These are phyloP conservation scores for Fusarium sp. DNA, from an alignment of 2,329 filamentous ascomycete genomes.

Conservation along the genomic window DNA sequence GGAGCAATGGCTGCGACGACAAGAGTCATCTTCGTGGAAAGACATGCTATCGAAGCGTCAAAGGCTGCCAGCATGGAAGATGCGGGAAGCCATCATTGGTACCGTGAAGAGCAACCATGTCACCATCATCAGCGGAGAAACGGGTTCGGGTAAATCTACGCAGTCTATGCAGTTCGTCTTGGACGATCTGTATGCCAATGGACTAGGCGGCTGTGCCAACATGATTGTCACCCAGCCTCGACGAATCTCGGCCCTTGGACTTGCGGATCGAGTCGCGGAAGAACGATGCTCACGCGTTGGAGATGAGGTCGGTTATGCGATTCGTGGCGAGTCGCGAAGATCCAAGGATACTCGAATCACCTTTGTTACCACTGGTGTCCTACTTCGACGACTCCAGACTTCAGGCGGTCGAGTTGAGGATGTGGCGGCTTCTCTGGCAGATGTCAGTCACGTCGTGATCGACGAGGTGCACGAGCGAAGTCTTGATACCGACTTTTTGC, in stretches of 20 bases:
- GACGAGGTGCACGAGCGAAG: slow-evolving; percentile 98
- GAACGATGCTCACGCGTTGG: slow-evolving; percentile 88
- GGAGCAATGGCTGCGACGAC: slow-evolving; percentile 77
- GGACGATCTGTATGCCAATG: slow-evolving; percentile 84
- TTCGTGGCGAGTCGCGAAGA: slow-evolving; percentile 90
- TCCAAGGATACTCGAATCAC: slow-evolving; percentile 88
- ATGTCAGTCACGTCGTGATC: slow-evolving; percentile 94
- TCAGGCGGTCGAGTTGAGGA: slow-evolving; percentile 84
- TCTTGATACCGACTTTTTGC: slow-evolving; percentile 96
- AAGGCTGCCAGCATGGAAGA: slow-evolving; percentile 87
- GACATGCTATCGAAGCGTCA: slow-evolving; percentile 81
- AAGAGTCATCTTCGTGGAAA: slow-evolving; percentile 73
- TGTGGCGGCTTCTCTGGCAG: slow-evolving; percentile 82
- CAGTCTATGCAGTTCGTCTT: slow-evolving; percentile 97
- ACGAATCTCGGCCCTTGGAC: slow-evolving; percentile 90
- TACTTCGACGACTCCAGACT: slow-evolving; percentile 91
- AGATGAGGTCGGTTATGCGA: slow-evolving; percentile 91
- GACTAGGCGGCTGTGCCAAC: slow-evolving; percentile 81
- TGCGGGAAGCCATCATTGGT: slow-evolving; percentile 79
- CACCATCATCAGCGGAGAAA: slow-evolving; percentile 96
- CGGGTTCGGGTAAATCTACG: slow-evolving; percentile 95
- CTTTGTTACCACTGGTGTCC: slow-evolving; percentile 98
- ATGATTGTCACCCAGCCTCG: slow-evolving; percentile 97
- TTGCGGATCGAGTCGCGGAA: slow-evolving; percentile 94
- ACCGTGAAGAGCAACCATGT: slow-evolving; percentile 85